A percentile compares a stretch with the other conserved stretches of the same genome.
phyloP scores from a whole-genome alignment of 139 green algal species.

The Volvox africanus region DNA sequence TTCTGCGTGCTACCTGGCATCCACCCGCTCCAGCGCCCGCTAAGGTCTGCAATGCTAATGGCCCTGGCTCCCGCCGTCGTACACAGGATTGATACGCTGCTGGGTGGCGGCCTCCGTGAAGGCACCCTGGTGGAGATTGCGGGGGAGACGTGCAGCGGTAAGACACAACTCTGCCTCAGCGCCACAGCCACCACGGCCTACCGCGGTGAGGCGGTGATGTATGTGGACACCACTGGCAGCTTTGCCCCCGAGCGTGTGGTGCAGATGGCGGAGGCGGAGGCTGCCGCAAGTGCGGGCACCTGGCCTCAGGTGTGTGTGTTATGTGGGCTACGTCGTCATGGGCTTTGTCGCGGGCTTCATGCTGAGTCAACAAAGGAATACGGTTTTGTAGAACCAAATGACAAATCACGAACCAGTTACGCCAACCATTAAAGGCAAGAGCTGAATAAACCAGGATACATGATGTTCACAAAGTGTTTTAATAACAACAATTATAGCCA shows the following conservation, averaged over 20 bases:
- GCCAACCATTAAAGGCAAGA: too few species aligned
- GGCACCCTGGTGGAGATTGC: conserved; percentile 64
- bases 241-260: conserved; percentile 53
- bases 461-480: too few species aligned
- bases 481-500: too few species aligned
- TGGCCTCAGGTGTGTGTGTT: background rate
- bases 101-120: conserved; percentile 66
- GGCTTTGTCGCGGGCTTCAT: too few species aligned
- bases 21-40: too few species aligned
- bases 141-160: conserved; percentile 68
- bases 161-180: conserved; percentile 72
- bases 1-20: too few species aligned
- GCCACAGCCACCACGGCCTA: conserved; percentile 54
- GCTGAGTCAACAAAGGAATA: too few species aligned
- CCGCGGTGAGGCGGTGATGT: conserved; percentile 55
- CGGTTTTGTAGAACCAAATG: too few species aligned
- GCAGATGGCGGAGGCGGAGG: conserved; percentile 26
- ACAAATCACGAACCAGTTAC: too few species aligned
- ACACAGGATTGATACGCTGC: conserved; percentile 65
- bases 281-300: background rate
- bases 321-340: background rate
- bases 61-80: background rate
- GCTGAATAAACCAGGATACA: too few species aligned
- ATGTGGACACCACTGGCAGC: conserved; percentile 65
- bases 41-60: too few species aligned